A percentile compares a stretch with the other conserved stretches of the same genome.
These are phyloP conservation scores for Hyphopichia burtonii DNA, from an alignment of 1,139 yeast species.

Conservation along the genomic window DNA sequence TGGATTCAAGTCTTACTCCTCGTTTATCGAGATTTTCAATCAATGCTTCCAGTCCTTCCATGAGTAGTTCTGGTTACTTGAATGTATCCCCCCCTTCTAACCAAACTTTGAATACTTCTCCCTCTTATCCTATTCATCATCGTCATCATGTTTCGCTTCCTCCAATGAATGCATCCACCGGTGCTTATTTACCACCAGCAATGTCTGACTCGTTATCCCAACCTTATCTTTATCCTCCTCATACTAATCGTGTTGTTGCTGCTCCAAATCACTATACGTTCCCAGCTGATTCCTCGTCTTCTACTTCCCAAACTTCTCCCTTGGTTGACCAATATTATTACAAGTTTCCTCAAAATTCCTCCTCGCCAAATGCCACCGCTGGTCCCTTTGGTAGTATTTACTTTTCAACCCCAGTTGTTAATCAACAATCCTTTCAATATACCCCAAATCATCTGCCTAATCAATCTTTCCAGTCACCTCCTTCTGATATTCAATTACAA, in stretches of 20 bases:
- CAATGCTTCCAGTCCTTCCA: no score
- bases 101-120: no score
- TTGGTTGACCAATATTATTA: neutral
- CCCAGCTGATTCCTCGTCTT: neutral
- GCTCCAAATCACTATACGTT: neutral
- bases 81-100: no score
- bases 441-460: neutral
- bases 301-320: neutral
- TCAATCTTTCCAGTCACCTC: neutral
- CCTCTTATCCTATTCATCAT: neutral
- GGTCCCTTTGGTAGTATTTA: neutral
- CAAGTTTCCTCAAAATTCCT: no score
- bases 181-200: constrained; percentile 1
- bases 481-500: neutral
- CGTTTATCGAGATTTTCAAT: neutral
- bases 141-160: neutral
- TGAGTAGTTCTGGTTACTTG: no score
- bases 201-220: neutral
- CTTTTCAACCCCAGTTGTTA: neutral
- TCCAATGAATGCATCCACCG: neutral
- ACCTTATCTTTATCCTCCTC: neutral
- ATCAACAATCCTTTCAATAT: neutral
- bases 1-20: neutral
- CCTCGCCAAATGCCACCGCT: neutral
- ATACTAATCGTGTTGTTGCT: neutral